Evolutionary conservation across 768 basidiomycete species (phyloP), one percentile per base, ranked within the genome.

Genomic region (Leucosporidium scottii): DNA sequence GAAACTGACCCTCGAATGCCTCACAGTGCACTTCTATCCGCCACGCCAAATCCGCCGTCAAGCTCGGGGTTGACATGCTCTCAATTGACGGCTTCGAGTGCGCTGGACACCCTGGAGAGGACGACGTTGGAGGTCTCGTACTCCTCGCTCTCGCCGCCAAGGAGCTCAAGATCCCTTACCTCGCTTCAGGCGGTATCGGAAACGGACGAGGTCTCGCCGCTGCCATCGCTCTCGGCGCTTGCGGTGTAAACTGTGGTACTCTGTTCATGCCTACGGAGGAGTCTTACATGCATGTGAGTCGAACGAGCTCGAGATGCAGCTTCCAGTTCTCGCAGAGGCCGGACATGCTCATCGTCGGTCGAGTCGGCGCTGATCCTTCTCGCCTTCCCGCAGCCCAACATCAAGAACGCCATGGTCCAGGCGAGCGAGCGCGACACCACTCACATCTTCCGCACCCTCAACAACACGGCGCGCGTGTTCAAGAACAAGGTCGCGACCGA

Each of bases 181-280:
- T 96, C 65, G 91, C 93, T 0, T 92, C 90, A 2, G 93, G 93
- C 7, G 93, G 93, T 15, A 84, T 96, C 69, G 93, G 88, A 13
- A 88, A 96, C 78, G 87, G 85, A 0, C 84, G 89, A 23, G 93
- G 93, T 2, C 79, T 94, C 66, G 91, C 86, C 17, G 86, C 89
- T 53, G 87, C 88, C 6, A 79, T 97, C 60, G 34, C 31, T 44
- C 39, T 44, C 39, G n/a, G 55, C 63, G 27, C 63, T 9, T 23
- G 48, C 30, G 93, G 91, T 55, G 82, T 88, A 18, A 94, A 93
- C 75, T 90, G 92, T 88, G 93, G 89, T 18, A 93, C 92, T 13
- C 85, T 91, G 8, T 93, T 96, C 81, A 88, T 94, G 90, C 89
- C 88, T 77, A 93, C 91, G 1, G 84, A 86, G 17, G 92, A 96